Conservation (phyloP, 371 early-diverging fungal genomes). For the Thermomucor indicae-seudaticae region DNA sequence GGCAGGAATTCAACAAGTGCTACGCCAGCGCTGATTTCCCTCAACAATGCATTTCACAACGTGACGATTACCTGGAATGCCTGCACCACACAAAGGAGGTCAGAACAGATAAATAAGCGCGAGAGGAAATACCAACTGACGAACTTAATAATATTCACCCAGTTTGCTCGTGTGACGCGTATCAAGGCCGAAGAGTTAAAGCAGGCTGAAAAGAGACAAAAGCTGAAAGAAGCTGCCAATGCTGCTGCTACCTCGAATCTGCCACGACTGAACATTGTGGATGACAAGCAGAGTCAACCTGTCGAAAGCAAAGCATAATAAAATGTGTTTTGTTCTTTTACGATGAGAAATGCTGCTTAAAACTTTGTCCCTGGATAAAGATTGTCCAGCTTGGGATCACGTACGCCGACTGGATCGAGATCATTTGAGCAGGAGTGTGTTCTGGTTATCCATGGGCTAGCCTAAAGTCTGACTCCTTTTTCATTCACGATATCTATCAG, state of each 20-base stretch:
- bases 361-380: neutral
- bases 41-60: slow-evolving; percentile 66
- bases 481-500: neutral
- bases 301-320: slow-evolving; percentile 28
- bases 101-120: slow-evolving; percentile 3
- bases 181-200: slow-evolving; percentile 58
- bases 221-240: slow-evolving; percentile 48
- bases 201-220: slow-evolving; percentile 53
- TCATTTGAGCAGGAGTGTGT: too few relatives aligned
- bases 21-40: slow-evolving; percentile 69
- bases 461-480: too few relatives aligned
- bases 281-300: slow-evolving; percentile 36
- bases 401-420: too few relatives aligned
- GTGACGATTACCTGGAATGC: slow-evolving; percentile 81
- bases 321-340: slow-evolving; percentile 2
- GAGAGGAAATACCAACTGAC: neutral
- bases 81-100: slow-evolving; percentile 83
- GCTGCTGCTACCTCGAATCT: slow-evolving; percentile 56
- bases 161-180: slow-evolving; percentile 57
- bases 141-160: neutral
- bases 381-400: neutral
- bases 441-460: too few relatives aligned
- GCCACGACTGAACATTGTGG: slow-evolving; percentile 55
- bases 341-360: neutral
- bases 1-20: slow-evolving; percentile 87